phyloP scores from a whole-genome alignment of 495 filamentous ascomycete genomes.

The Neurospora sublineolata region DNA sequence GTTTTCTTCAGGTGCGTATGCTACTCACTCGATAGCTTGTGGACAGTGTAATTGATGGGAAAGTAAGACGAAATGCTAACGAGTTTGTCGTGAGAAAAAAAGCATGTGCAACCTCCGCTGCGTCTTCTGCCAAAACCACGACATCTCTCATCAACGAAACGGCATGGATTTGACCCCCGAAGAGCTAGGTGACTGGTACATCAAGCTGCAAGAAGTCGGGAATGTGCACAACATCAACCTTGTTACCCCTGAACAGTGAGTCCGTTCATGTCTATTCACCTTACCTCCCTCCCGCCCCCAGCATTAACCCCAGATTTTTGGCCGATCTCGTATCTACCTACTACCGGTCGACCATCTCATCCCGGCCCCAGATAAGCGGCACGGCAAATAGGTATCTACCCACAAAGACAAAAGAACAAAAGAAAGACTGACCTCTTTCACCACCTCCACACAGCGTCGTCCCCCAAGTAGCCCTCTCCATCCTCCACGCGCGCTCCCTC shows the following conservation, averaged over 20 bases:
- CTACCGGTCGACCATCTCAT: constrained; percentile 42
- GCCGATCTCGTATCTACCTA: constrained; percentile 23
- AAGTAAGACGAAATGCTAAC: too few species aligned
- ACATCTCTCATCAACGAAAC: constrained; percentile 62
- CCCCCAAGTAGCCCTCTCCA: constrained; percentile 60
- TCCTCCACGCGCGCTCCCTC: constrained; percentile 53
- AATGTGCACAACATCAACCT: constrained; percentile 72
- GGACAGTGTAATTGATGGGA: too few species aligned
- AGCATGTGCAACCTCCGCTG: constrained; percentile 62
- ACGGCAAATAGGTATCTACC: not conserved
- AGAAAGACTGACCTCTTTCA: constrained; percentile 41
- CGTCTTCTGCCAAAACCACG: constrained; percentile 76
- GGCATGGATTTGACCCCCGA: constrained; percentile 67
- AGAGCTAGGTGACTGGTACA: constrained; percentile 62
- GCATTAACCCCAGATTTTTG: not conserved
- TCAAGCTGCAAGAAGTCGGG: constrained; percentile 64
- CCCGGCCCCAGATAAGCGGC: constrained; percentile 11
- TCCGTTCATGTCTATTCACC: not conserved
- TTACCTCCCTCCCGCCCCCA: constrained; percentile 6
- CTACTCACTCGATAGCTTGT: too few species aligned
- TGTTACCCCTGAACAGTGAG: constrained; percentile 55
- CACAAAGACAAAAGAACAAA: constrained; percentile 23
- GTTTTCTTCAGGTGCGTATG: constrained; percentile 51
- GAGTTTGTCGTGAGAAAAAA: not conserved
- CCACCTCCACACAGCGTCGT: constrained; percentile 57